Base-by-base conservation (phyloP, 1,139 yeast species). In the Pneumocystis oryctolagi region DNA sequence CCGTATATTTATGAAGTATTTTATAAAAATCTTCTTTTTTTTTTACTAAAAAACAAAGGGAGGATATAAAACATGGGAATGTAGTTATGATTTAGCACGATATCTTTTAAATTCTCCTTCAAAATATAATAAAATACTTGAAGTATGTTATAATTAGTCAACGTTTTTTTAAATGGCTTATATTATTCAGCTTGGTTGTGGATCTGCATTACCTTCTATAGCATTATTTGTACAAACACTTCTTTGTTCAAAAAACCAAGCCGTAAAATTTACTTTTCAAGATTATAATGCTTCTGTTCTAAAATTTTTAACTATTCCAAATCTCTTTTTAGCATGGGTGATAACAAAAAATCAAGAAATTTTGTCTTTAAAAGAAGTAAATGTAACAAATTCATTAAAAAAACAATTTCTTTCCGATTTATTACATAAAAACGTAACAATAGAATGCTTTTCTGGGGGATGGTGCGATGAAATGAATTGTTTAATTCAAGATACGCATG, bases 41-140 rank as follows among this genome's bases (percentile, higher is more conserved):
- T 25, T 47, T 9, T 16, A 37, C 25, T 47, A 47, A 47, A 25
- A 25, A 47, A 47, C 12, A 20, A 47, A 47, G 55, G 59, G 59
- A 35, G 59, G 59, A 2, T 57, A 35, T 57, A 57, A 57, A 57
- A 57, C 59, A 57, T 57, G 59, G 59, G 59, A 57, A 28, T 35
- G 59, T 28, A 57, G 42, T 6, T 35, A 39, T 57, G 59, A 57
- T 14, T 39, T 57, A 25, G n/a, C 30, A 20, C 30, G 20, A 20
- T 57, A 57, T 57, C 14, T 57, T 9, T 12, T 3, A 3, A 47
- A 47, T 25, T 25, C 55, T 25, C 4, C 55, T 12, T 47, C 25
- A 12, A 47, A 47, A 47, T 47, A 47, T n/a, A 47, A n/a, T 12
- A 47, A 25, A 47, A 20, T 57, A 12, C 42, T 57, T 30, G 59